A percentile compares a stretch with the other conserved stretches of the same genome.
phyloP scores from a whole-genome alignment of 495 filamentous ascomycete genomes.

The Aspergillus hancockii region DNA sequence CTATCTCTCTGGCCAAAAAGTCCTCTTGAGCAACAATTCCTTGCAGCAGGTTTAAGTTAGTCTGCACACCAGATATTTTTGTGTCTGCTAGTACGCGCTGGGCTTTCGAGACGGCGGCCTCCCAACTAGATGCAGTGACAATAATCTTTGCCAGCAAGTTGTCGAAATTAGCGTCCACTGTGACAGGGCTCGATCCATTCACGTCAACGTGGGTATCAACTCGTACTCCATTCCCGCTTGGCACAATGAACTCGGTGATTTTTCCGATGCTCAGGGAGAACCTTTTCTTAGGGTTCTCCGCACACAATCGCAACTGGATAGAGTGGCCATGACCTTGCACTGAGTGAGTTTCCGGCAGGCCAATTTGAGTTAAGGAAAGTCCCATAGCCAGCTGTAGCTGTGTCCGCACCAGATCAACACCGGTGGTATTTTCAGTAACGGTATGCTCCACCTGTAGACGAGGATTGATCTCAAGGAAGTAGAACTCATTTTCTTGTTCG shows the following conservation, averaged over 20 bases:
- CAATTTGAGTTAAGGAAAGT: constrained; percentile 38
- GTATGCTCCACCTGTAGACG: constrained; percentile 59
- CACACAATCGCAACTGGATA: constrained; percentile 59
- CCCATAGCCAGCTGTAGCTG: constrained; percentile 60
- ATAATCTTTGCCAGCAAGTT: constrained; percentile 64
- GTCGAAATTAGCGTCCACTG: constrained; percentile 59
- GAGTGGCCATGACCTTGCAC: constrained; percentile 40
- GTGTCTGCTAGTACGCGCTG: constrained; percentile 56
- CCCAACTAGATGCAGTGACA: constrained; percentile 54
- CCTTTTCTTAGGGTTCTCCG: constrained; percentile 53
- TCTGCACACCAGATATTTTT: constrained; percentile 53
- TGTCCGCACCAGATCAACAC: constrained; percentile 55
- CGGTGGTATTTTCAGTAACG: constrained; percentile 55
- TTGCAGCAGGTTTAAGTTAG: constrained; percentile 53
- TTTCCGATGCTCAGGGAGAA: constrained; percentile 62
- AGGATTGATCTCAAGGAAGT: constrained; percentile 68
- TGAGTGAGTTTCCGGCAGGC: constrained; percentile 34
- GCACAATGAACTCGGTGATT: constrained; percentile 52
- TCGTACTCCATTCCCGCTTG: constrained; percentile 56
- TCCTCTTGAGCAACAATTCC: constrained; percentile 52
- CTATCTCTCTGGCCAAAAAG: constrained; percentile 45
- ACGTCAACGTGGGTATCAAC: constrained; percentile 54
- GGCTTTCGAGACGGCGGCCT: constrained; percentile 51
- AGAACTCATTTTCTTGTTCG: constrained; percentile 54
- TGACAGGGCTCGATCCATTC: constrained; percentile 28